A percentile compares a stretch with the other conserved stretches of the same genome.
These are phyloP conservation scores for Eremothecium coryli DNA, from an alignment of 1,139 yeast genomes.

Conservation along the genomic window DNA sequence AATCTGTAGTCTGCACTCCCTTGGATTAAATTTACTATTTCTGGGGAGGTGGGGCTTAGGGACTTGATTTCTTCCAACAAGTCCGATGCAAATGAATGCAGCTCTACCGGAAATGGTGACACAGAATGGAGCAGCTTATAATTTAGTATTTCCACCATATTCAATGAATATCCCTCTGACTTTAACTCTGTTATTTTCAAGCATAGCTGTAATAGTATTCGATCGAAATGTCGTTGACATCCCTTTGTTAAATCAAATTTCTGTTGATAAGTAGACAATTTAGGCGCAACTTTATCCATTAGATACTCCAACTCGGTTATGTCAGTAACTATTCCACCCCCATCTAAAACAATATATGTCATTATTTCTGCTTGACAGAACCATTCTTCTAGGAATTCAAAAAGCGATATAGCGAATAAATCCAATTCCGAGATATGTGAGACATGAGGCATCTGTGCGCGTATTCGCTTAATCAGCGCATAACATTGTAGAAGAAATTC, in stretches of 20 bases:
- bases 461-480: conserved; percentile 1
- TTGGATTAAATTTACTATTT: background rate
- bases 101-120: conserved; percentile 1
- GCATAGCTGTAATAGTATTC: conserved; percentile 2
- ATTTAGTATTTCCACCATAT: conserved; percentile 2
- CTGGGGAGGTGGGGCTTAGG: background rate
- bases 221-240: conserved; percentile 1
- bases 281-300: background rate
- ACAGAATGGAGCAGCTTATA: conserved; percentile 2
- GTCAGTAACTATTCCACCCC: conserved; percentile 4
- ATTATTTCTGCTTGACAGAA: conserved; percentile 6
- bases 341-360: conserved; percentile 4
- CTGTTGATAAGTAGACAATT: background rate
- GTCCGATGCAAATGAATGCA: conserved; percentile 1
- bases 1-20: conserved; percentile 4
- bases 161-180: conserved; percentile 2
- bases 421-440: conserved; percentile 4
- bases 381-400: conserved; percentile 5
- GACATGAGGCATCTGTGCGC: conserved; percentile 4
- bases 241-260: conserved; percentile 4
- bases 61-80: conserved; percentile 1
- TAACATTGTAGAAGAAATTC: conserved; percentile 4
- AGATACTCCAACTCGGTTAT: conserved; percentile 1
- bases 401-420: conserved; percentile 1
- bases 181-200: conserved; percentile 3